Base-by-base conservation (phyloP, 2,329 filamentous ascomycete species). In the Cytospora piceae region DNA sequence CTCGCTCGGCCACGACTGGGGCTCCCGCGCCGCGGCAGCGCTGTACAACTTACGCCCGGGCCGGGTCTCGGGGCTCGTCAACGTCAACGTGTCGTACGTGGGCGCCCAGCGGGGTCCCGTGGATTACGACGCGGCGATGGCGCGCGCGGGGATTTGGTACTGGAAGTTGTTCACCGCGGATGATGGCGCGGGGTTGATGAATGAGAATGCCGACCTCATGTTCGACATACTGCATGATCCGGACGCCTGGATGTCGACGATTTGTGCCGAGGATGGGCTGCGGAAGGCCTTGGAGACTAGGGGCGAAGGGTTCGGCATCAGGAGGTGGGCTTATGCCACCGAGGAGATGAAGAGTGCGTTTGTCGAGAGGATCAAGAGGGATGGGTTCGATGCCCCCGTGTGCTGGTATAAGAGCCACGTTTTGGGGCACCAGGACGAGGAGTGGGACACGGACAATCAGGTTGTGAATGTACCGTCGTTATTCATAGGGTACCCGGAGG, bases 1-100 rank as follows among this genome's bases (percentile, higher is more conserved):
- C 62, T 75, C 79, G 3, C 73, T 83, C 37, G 82, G 81, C 53
- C 82, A 84, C 67, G 82, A 85, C 70, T 84, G 81, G 81, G 82
- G 82, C 49, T 76, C 77, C 20, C 67, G 63, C 9, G 67, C 79
- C 14, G 76, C 77, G 0, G 75, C 78, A 61, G 75, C 80, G 17
- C 66, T 82, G 17, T 81, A 78, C 69, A 75, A 80, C 57, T 78
- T 77, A 67, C 70, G 79, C 61, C 78, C 77, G 0, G 71, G 77
- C 2, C 75, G 79, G 15, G 77, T 81, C 7, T 57, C 71, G 5
- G 81, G 78, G n/a, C 69, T 83, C 1, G 71, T 77, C 8, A 73
- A 81, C 66, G 64, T 83, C 22, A 82, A 78, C 64, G 74, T 80
- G 4, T 67, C 76, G 12, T 84, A 84, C 71, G 64, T 69, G 12